Conservation (phyloP, 1,139 yeast genomes). For the Yamadazyma songkhlaensis region DNA sequence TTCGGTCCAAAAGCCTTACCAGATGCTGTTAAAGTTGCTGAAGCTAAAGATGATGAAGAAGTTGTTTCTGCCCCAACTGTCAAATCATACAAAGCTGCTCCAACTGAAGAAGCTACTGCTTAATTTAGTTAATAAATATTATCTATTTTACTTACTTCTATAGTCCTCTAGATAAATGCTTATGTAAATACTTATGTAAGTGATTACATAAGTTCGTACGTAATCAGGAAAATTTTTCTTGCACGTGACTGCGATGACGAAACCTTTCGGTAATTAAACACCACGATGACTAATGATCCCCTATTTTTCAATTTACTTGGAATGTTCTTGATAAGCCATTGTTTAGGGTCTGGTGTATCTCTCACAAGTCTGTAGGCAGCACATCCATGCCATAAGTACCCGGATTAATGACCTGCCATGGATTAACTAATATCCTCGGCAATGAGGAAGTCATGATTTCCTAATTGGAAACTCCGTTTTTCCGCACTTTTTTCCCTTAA, state of each 20-base stretch:
- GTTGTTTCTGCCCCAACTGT: conserved; percentile 79
- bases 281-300: not conserved
- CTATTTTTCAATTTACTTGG: too few species aligned
- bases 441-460: not conserved
- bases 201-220: too few species aligned
- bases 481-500: not conserved
- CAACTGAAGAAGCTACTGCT: conserved; percentile 29
- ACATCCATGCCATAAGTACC: too few species aligned
- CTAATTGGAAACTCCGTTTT: not conserved
- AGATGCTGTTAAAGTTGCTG: conserved; percentile 89
- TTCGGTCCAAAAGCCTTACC: conserved; percentile 92
- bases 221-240: not conserved
- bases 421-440: not conserved
- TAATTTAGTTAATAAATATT: conserved; percentile 14
- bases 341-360: too few species aligned
- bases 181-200: too few species aligned
- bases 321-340: too few species aligned
- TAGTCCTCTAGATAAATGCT: too few species aligned
- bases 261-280: not conserved
- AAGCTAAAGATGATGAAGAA: conserved; percentile 96
- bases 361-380: too few species aligned
- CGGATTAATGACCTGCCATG: too few species aligned
- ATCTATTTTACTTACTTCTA: too few species aligned
- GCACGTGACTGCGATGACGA: conserved; percentile 1
- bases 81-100: conserved; percentile 57